These are phyloP conservation scores for Nyssa sinensis DNA, from an alignment of 148 eudicot species.

Conservation along the genomic window DNA sequence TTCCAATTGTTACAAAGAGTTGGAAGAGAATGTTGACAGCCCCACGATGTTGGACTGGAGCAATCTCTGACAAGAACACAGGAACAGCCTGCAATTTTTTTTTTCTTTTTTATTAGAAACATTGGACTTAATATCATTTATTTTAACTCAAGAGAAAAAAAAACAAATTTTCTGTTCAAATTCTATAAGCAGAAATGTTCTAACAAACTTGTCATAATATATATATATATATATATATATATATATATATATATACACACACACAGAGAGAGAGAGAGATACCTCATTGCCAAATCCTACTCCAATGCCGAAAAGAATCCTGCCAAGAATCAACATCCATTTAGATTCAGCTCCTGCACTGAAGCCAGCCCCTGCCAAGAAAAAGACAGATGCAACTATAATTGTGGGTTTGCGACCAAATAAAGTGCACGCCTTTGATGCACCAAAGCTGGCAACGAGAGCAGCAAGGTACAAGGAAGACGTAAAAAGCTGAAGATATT, in stretches of 20 bases:
- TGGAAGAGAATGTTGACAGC: conserved; percentile 75
- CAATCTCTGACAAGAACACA: conserved; percentile 59
- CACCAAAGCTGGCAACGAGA: conserved; percentile 55
- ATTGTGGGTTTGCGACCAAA: conserved; percentile 41
- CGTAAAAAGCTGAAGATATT: conserved; percentile 38
- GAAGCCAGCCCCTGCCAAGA: conserved; percentile 41
- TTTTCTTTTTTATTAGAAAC: too few relatives aligned
- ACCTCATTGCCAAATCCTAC: conserved; percentile 87
- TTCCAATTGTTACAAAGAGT: conserved; percentile 61
- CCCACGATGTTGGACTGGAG: conserved; percentile 61
- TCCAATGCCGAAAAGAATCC: conserved; percentile 67
- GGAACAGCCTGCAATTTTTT: conserved; percentile 50
- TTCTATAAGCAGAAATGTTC: too few relatives aligned
- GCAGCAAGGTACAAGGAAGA: conserved; percentile 37
- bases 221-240: too few relatives aligned
- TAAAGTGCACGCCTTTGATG: conserved; percentile 52
- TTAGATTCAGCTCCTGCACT: conserved; percentile 34
- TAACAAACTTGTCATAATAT: too few relatives aligned
- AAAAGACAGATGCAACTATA: conserved; percentile 27
- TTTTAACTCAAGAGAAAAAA: too few relatives aligned
- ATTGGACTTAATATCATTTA: neutral
- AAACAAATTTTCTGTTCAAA: too few relatives aligned
- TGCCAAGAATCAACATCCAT: conserved; percentile 61
- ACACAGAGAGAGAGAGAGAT: neutral
- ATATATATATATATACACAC: too few relatives aligned